phyloP scores from a whole-genome alignment of 176 grass and related monocot species.

The Zea luxurians region DNA sequence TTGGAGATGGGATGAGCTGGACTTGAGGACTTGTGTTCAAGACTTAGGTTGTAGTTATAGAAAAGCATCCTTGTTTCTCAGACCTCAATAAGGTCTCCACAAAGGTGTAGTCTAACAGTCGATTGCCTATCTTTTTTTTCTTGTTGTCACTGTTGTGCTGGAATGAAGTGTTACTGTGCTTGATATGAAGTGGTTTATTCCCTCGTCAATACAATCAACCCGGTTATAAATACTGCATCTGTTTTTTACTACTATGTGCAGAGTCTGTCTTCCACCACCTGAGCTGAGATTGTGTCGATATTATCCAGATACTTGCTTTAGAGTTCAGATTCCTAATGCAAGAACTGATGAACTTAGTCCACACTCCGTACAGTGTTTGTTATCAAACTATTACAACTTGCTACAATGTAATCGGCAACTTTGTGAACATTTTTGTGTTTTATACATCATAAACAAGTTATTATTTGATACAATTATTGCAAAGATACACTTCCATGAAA shows the following conservation, averaged over 20 bases:
- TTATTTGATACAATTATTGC: background rate
- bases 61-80: background rate
- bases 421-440: background rate
- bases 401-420: background rate
- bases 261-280: background rate
- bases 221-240: background rate
- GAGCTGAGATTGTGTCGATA: background rate
- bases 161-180: background rate
- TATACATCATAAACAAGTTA: background rate
- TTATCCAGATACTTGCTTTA: slow-evolving; percentile 10
- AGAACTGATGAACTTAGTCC: background rate
- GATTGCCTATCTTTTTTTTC: slow-evolving; percentile 3
- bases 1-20: slow-evolving; percentile 22
- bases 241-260: background rate
- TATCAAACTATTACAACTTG: background rate
- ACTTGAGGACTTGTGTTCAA: background rate
- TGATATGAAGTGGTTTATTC: background rate
- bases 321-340: slow-evolving; percentile 11
- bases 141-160: background rate
- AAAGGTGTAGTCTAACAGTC: background rate
- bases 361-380: background rate
- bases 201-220: background rate
- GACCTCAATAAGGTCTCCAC: background rate
- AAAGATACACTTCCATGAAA: slow-evolving; percentile 1
- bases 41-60: background rate